A percentile compares a stretch with the other conserved stretches of the same genome.
phyloP scores from a whole-genome alignment of 2,329 filamentous ascomycete genomes.

The Phialocephala sp. region DNA sequence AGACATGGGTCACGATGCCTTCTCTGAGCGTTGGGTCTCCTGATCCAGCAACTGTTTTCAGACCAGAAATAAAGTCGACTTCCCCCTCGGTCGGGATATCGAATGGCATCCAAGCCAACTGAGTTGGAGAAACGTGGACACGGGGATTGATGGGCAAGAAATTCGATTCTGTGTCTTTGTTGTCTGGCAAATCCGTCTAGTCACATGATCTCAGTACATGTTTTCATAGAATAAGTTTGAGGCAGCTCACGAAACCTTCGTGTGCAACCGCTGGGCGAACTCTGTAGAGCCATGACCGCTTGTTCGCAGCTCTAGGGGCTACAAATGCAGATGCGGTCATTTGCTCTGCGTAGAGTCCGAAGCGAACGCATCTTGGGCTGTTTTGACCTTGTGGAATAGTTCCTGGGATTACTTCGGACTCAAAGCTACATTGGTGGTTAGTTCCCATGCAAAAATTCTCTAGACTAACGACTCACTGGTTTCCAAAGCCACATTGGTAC shows the following conservation, averaged over 20 bases:
- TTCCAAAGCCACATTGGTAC: slow-evolving; percentile 63
- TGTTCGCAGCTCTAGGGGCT: slow-evolving; percentile 48
- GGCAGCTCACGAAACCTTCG: slow-evolving; percentile 39
- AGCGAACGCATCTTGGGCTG: slow-evolving; percentile 48
- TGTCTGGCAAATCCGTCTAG: slow-evolving; percentile 41
- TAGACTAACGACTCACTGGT: slow-evolving; percentile 27
- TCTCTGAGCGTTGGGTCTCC: slow-evolving; percentile 57
- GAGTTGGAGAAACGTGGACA: slow-evolving; percentile 52
- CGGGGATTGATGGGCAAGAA: slow-evolving; percentile 54
- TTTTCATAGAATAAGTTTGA: slow-evolving; percentile 36
- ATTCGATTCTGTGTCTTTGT: slow-evolving; percentile 47
- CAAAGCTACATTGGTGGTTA: slow-evolving; percentile 44
- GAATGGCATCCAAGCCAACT: slow-evolving; percentile 57
- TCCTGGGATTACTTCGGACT: slow-evolving; percentile 50
- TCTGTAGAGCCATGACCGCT: slow-evolving; percentile 49
- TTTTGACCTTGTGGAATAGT: slow-evolving; percentile 51
- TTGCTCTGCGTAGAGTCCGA: slow-evolving; percentile 52
- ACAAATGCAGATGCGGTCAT: slow-evolving; percentile 53
- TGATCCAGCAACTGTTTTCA: slow-evolving; percentile 55
- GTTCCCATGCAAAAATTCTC: not conserved
- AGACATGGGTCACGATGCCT: slow-evolving; percentile 56
- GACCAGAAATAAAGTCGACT: slow-evolving; percentile 52
- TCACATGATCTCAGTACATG: slow-evolving; percentile 34
- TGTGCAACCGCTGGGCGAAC: slow-evolving; percentile 49
- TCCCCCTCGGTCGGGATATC: slow-evolving; percentile 34